Base-by-base conservation (phyloP, 2,329 filamentous ascomycete species). In the Endothia cerciana region DNA sequence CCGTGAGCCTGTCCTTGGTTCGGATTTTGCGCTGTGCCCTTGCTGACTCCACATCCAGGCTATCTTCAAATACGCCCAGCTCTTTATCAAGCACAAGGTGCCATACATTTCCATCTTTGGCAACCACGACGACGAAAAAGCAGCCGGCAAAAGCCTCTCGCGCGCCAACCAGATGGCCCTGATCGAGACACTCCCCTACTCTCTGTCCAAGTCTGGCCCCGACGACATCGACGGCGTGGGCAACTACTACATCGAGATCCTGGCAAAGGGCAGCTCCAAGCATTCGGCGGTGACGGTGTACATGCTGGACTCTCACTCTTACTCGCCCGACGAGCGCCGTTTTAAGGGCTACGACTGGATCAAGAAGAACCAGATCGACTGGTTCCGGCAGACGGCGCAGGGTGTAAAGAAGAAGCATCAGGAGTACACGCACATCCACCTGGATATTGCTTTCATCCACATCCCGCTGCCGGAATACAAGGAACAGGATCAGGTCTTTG, bases 331-430 rank as follows among this genome's bases (percentile, higher is more conserved):
- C 74, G 93, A 97, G 78, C 87, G 89, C 64, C 88, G 92, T 67
- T 97, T 89, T 76, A 87, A 88, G n/a, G 95, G 95, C 58, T 99
- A 99, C 75, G 94, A 98, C 78, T 99, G 95, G 95, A 82, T 99
- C 74, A 98, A 98, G 80, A 89, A 89, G 55, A 93, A 87, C 71
- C 95, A 99, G 77, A 97, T 97, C 66, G 88, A 92, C 64, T 99
- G 95, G 95, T 99, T 99, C 82, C 89, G 88, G 71, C 85, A 87
- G 69, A 97, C 92, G 0, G 89, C 92, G 0, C 82, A 89, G 65
- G 80, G 87, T 15, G 80, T 97, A 57, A 92, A 92, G 78, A 88
- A 89, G 73, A 87, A 87, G 67, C 94, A 97, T 75, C 85, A 86
- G 68, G 89, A 93, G 72, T 99, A 97, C 77, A 92, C 91, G 0